Conservation (phyloP, 306 rosid genomes). For the Rosa chinensis region DNA sequence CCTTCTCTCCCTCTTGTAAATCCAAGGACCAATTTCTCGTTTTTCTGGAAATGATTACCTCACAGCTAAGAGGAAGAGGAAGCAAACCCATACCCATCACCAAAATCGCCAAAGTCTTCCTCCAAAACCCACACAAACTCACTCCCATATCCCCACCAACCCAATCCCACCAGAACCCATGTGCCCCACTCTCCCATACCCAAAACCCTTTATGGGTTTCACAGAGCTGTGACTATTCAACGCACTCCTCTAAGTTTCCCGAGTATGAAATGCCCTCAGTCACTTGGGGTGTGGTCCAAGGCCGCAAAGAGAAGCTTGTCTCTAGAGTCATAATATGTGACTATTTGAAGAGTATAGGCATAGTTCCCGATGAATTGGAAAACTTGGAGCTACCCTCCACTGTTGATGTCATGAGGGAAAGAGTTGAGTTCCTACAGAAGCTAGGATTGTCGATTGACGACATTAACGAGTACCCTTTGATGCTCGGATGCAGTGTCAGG, state of each 20-base stretch:
- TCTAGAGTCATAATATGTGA: conserved; percentile 83
- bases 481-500: conserved; percentile 79
- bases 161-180: conserved; percentile 27
- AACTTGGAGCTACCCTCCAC: conserved; percentile 80
- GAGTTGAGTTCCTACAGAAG: conserved; percentile 82
- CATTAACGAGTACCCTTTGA: conserved; percentile 75
- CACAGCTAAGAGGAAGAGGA: conserved; percentile 41
- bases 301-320: conserved; percentile 89
- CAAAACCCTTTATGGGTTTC: conserved; percentile 55
- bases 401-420: conserved; percentile 80
- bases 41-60: conserved; percentile 23
- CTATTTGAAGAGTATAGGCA: conserved; percentile 73
- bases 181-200: conserved; percentile 22
- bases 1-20: not conserved
- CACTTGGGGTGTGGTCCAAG: conserved; percentile 95
- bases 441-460: conserved; percentile 73
- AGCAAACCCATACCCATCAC: conserved; percentile 42
- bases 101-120: conserved; percentile 29
- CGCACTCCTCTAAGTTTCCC: conserved; percentile 63
- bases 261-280: conserved; percentile 94
- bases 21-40: not conserved
- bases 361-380: conserved; percentile 79
- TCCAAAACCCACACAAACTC: conserved; percentile 21
- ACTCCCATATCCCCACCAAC: conserved; percentile 19
- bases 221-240: conserved; percentile 39